Base-by-base conservation (phyloP, 208 protist species). In the Leishmania amazonensis region DNA sequence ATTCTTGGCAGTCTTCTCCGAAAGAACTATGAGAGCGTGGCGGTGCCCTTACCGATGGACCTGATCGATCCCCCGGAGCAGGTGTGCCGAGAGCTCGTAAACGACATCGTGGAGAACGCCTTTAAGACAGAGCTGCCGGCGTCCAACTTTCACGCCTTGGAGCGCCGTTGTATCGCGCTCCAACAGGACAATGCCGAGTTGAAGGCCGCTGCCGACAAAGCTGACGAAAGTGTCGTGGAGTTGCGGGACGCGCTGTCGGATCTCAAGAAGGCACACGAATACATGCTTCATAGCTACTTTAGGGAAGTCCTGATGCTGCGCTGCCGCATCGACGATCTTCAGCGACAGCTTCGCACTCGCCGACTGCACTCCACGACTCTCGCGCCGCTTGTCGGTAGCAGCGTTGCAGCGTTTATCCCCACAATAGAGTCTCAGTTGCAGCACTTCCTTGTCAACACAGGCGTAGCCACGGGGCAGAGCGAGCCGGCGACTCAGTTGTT, bases 261-360 rank as follows among this genome's bases (percentile, higher is more conserved):
- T 64, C 51, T 91, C 47, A 90, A 92, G 60, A 65, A 84, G 49
- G 89, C 91, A n/a, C 92, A 97, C 78, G 88, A 95, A 38, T 93
- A 91, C 80, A 95, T 96, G 94, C 81, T 97, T 71, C 90, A 92
- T 76, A 90, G 81, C 75, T 97, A 97, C 82, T 97, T 97, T 76
- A 83, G 87, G 19, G 93, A 97, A 77, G 94, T 96, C 4, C 85
- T 95, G 6, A 80, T 95, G 45, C 85, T 97, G 60, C 90, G 94
- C 17, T 85, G 86, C 79, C 89, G 84, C 75, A 87, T 91, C 47
- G 81, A 87, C 40, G 83, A 89, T 38, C 68, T 93, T 72, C 67
- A 88, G 72, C 72, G 80, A 53, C 86, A 86, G 75, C 67, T 82
- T 28, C 81, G 82, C 75, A 65, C 64, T 65, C 67, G 83, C 19